Percentiles rank a stretch among this genome's conserved stretches.
phyloP scores from a whole-genome alignment of 2,329 filamentous ascomycete species.

The Ceratocystis huliohia region DNA sequence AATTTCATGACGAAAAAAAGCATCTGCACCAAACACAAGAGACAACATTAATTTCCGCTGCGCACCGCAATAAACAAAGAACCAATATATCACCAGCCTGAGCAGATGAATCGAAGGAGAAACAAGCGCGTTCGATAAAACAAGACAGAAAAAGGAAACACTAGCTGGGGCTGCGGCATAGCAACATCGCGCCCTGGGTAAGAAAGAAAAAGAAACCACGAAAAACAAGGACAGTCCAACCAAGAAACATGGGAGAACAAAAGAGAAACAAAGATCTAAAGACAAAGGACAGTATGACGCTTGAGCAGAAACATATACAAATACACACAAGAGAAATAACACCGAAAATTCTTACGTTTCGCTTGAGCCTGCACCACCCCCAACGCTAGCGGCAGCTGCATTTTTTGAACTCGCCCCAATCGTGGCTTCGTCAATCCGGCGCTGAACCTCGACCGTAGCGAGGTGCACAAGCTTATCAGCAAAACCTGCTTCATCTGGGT shows the following conservation, averaged over 20 bases:
- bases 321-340: neutral
- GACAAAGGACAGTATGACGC: neutral
- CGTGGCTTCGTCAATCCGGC: constrained; percentile 5
- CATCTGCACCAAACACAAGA: neutral
- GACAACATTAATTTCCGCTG: neutral
- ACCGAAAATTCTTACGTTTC: neutral
- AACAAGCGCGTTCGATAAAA: neutral
- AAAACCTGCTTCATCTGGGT: constrained; percentile 4
- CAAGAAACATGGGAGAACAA: neutral
- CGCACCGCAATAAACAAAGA: neutral
- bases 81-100: neutral
- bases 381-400: too few species aligned
- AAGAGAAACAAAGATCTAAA: neutral
- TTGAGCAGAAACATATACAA: constrained; percentile 1
- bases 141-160: neutral
- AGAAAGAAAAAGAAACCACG: neutral
- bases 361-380: neutral
- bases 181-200: constrained; percentile 4
- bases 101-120: neutral
- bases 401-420: neutral
- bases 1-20: neutral
- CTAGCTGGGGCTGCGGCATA: constrained; percentile 1
- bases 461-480: constrained; percentile 5
- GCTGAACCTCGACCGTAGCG: constrained; percentile 14
- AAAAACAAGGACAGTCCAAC: neutral